phyloP scores from a whole-genome alignment of 305 asterid genomes.

The Fraxinus albicans region DNA sequence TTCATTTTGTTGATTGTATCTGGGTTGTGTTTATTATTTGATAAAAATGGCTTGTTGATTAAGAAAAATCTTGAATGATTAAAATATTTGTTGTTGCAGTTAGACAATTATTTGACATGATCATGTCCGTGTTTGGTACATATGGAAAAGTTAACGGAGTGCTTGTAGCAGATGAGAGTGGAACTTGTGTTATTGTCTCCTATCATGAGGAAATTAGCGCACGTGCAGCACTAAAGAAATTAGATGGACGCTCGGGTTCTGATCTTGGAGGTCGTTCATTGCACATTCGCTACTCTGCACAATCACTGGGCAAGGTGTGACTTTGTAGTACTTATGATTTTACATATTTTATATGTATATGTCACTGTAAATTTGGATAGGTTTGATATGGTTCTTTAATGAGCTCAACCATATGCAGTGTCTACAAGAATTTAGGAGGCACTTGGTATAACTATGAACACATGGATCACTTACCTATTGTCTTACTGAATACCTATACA shows the following conservation, averaged over 20 bases:
- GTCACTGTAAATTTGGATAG: background rate
- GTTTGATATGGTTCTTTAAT: background rate
- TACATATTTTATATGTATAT: background rate
- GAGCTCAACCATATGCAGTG: background rate
- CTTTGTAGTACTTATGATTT: slow-evolving; percentile 3
- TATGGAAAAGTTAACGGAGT: slow-evolving; percentile 72
- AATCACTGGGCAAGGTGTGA: slow-evolving; percentile 54
- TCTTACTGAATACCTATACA: background rate
- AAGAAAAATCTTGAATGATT: background rate
- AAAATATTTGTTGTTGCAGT: slow-evolving; percentile 28
- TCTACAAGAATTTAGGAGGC: background rate
- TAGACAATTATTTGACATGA: slow-evolving; percentile 59
- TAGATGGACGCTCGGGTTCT: slow-evolving; percentile 60
- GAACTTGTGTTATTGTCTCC: slow-evolving; percentile 85
- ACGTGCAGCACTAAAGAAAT: slow-evolving; percentile 54
- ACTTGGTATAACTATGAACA: background rate
- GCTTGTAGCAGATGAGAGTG: slow-evolving; percentile 81
- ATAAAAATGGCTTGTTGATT: slow-evolving; percentile 3
- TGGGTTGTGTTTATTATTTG: background rate
- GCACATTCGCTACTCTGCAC: slow-evolving; percentile 77
- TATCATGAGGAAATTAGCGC: slow-evolving; percentile 50
- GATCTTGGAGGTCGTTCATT: slow-evolving; percentile 66
- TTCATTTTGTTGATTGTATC: background rate
- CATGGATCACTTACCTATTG: background rate
- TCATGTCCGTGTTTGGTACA: slow-evolving; percentile 56